phyloP scores from a whole-genome alignment of 148 eudicot genomes.

The Silene latifolia region DNA sequence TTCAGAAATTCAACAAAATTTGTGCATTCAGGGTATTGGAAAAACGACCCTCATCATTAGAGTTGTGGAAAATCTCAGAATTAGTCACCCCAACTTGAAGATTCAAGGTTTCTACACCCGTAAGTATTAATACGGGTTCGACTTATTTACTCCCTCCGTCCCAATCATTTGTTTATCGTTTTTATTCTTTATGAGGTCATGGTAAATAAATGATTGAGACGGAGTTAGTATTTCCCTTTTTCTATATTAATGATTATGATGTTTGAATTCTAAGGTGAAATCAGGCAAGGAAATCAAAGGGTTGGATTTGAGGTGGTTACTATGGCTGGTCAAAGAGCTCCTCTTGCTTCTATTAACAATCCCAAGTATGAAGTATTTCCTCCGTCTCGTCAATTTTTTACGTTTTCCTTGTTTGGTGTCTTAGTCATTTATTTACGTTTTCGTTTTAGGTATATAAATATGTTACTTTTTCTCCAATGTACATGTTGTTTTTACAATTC shows the following conservation, averaged over 20 bases:
- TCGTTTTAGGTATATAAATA: too few relatives aligned
- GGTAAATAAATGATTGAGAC: too few relatives aligned
- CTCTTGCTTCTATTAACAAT: constrained; percentile 60
- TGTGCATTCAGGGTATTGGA: constrained; percentile 58
- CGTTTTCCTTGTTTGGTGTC: too few relatives aligned
- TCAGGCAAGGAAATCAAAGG: constrained; percentile 68
- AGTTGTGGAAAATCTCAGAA: constrained; percentile 53
- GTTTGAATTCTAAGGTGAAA: constrained; percentile 48
- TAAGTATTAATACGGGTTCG: constrained; percentile 24
- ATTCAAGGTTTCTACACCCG: constrained; percentile 91
- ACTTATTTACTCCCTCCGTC: neutral
- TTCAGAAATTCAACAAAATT: neutral
- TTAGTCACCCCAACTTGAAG: constrained; percentile 62
- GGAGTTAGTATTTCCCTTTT: too few relatives aligned
- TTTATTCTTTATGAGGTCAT: too few relatives aligned
- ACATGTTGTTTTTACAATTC: neutral
- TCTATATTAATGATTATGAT: neutral
- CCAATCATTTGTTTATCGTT: neutral
- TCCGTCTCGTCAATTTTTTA: neutral
- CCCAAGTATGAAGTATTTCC: constrained; percentile 57
- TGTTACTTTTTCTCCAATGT: too few relatives aligned
- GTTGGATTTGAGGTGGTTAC: constrained; percentile 89
- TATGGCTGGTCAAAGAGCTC: constrained; percentile 51
- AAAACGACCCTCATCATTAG: constrained; percentile 65
- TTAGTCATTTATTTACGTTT: too few relatives aligned